Base-by-base conservation (phyloP, 805 yeast species). In the Ogataea degrootiae region DNA sequence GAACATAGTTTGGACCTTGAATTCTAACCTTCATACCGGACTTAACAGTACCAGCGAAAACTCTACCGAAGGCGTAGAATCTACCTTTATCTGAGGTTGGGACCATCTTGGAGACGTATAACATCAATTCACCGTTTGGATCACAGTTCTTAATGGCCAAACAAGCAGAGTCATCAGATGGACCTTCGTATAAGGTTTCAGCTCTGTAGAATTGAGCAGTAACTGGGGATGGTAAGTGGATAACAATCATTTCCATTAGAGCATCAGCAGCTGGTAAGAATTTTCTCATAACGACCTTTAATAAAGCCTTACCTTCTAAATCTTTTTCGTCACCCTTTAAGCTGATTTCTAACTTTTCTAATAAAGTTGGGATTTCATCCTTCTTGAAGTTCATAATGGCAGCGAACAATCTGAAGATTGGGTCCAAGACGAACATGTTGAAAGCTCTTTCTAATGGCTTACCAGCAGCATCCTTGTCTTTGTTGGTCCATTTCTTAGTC, bases 231-330 rank as follows among this genome's bases (percentile, higher is more conserved):
- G 99, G 99, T 74, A 92, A 85, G 82, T 92, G 97, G 67, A 92
- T 79, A 70, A 91, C 85, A 78, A 94, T 90, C 99, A 92, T 92
- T 83, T 92, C 98, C 76, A 92, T 79, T 74, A 92, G 82, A 70
- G 99, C 99, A 72, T 92, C 98, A 68, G 99, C 98, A 75, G 98
- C 98, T 77, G 99, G 99, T 79, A 92, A 84, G 92, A 94, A 92
- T 81, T 94, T 92, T 82, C 95, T 89, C 98, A 92, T 94, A 72
- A 91, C 97, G 69, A 89, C 85, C 88, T 92, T 92, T 75, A 92
- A 84, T 68, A 92, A 83, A 66, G 97, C 96, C 85, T 92, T 92
- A 80, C 97, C 99, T 81, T 89, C 97, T 67, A 92, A 85, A 64
- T 92, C 98, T 80, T 85, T 90, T 83, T 92, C 99, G 58, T 92